Base-by-base conservation (phyloP, 257 asterid species). In the Nemophila menziesii region DNA sequence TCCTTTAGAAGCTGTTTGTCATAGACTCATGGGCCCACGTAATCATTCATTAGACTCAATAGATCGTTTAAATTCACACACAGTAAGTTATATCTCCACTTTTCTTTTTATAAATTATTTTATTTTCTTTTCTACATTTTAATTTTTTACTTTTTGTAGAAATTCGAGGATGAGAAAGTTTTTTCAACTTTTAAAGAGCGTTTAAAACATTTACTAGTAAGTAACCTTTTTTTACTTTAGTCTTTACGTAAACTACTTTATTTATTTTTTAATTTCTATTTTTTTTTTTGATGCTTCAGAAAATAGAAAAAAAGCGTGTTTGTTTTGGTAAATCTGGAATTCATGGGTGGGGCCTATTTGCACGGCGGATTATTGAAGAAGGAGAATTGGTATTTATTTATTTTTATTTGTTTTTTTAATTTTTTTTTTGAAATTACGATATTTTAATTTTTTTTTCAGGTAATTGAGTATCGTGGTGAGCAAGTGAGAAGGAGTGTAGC, bases 291-390 rank as follows among this genome's bases (percentile, higher is more conserved):
- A 49, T 53, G 57, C 51, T 70, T 65, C 81, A 90, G 99, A 71
- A 24, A 65, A 74, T 75, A 33, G 99, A 90, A 74, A 79, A 67
- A 4, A 62, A 39, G 44, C 71, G 77, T 44, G 77, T 85, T 60
- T 90, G 96, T 65, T 90, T 90, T 45, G 99, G 99, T 55, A 90
- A 79, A 77, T 90, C 99, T 45, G 74, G 94, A 64, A 79, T 90
- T 49, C 99, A 90, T 64, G 99, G 96, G 46, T 90, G 99, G 96
- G 99, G 99, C 54, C 96, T 90, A 59, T 90, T 85, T 77, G 96
- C 96, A 43, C 69, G 82, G 52, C 55, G 77, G 54, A 85, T 48
- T 65, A 79, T 90, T 51, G 94, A 70, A 65, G 94, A 79, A 72
- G 96, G 96, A 49, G 83, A 85, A 51, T 85, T 90, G 99, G 99